These are phyloP conservation scores for Schwanniomyces pseudopolymorphus DNA, from an alignment of 805 yeast genomes.

Conservation along the genomic window DNA sequence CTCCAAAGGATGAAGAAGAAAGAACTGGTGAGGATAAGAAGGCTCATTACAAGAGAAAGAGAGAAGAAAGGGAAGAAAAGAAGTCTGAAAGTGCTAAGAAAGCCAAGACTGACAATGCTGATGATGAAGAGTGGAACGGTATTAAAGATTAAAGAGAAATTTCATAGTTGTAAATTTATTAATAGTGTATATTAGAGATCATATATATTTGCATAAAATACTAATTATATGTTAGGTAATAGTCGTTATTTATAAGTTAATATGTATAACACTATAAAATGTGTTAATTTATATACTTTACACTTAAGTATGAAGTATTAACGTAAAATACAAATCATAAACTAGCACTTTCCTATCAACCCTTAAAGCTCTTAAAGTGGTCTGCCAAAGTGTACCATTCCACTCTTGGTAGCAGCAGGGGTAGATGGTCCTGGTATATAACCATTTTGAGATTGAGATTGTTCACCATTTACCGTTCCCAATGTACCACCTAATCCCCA, in stretches of 20 bases:
- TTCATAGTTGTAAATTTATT: neutral
- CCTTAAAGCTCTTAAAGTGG: slow-evolving; percentile 14
- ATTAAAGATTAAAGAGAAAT: slow-evolving; percentile 16
- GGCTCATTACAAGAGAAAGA: slow-evolving; percentile 52
- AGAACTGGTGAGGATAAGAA: slow-evolving; percentile 59
- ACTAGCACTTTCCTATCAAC: neutral
- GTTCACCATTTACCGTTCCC: slow-evolving; percentile 5
- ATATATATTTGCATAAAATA: neutral
- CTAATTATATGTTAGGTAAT: neutral
- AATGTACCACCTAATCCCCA: slow-evolving; percentile 47
- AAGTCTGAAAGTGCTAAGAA: slow-evolving; percentile 24
- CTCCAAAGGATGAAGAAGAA: slow-evolving; percentile 71
- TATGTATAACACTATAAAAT: neutral
- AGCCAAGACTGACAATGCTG: slow-evolving; percentile 14
- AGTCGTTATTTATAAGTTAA: neutral
- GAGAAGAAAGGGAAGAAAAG: slow-evolving; percentile 47
- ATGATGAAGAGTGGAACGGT: slow-evolving; percentile 27
- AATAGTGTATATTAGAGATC: slow-evolving; percentile 3
- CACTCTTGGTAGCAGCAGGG: slow-evolving; percentile 22
- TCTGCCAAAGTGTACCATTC: slow-evolving; percentile 32
- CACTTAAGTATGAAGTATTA: neutral
- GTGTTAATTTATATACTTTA: neutral
- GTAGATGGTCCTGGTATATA: slow-evolving; percentile 20
- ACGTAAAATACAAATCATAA: neutral
- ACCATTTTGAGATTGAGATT: slow-evolving; percentile 5